phyloP scores from a whole-genome alignment of 2,329 filamentous ascomycete genomes.

The Blastomyces emzantsi region DNA sequence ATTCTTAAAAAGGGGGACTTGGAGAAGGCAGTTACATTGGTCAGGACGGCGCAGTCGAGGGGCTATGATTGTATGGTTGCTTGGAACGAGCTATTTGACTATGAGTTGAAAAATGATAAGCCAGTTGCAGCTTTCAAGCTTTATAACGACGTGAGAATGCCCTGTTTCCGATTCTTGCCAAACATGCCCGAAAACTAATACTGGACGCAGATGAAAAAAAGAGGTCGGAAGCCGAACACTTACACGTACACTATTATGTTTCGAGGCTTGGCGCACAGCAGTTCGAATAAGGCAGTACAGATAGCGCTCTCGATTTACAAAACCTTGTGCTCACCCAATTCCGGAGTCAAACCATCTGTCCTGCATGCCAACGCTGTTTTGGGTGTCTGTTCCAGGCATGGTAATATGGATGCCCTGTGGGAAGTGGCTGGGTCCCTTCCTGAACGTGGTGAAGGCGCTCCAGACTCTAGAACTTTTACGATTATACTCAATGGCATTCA shows the following conservation, averaged over 20 bases:
- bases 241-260: slow-evolving; percentile 81
- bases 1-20: slow-evolving; percentile 52
- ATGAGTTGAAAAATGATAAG: slow-evolving; percentile 53
- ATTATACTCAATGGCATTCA: slow-evolving; percentile 73
- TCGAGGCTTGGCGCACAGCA: slow-evolving; percentile 54
- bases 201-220: slow-evolving; percentile 76
- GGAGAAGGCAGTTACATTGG: slow-evolving; percentile 59
- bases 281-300: slow-evolving; percentile 48
- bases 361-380: slow-evolving; percentile 87
- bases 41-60: slow-evolving; percentile 57
- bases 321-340: slow-evolving; percentile 56
- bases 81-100: slow-evolving; percentile 80
- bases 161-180: not conserved
- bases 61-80: slow-evolving; percentile 58
- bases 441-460: slow-evolving; percentile 50
- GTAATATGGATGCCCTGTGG: slow-evolving; percentile 74
- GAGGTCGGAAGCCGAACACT: slow-evolving; percentile 67
- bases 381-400: slow-evolving; percentile 64
- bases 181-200: slow-evolving; percentile 1
- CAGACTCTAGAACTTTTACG: slow-evolving; percentile 67
- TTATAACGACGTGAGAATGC: slow-evolving; percentile 67
- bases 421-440: slow-evolving; percentile 64
- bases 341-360: slow-evolving; percentile 59
- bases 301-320: slow-evolving; percentile 70
- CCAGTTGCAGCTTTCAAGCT: slow-evolving; percentile 62